Evolutionary conservation across 768 basidiomycete species (phyloP).

Genomic region (Agrocybe pediades): DNA sequence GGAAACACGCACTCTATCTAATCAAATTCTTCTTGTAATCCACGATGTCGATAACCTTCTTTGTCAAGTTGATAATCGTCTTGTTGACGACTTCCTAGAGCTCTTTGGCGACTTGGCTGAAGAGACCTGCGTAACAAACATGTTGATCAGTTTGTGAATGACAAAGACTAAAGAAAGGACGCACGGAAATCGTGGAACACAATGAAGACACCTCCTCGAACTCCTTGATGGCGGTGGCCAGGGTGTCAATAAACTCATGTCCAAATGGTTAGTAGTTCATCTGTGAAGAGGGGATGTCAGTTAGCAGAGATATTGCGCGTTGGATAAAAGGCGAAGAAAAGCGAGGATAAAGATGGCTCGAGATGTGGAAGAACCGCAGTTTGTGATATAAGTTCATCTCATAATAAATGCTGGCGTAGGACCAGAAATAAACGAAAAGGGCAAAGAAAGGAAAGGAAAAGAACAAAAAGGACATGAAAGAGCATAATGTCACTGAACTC

Average conservation of each 20-base stretch:
- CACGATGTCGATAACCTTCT: constrained; percentile 85
- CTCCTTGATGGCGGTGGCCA: constrained; percentile 93
- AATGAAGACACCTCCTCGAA: constrained; percentile 97
- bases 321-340: no score
- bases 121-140: constrained; percentile 60
- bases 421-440: no score
- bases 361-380: no score
- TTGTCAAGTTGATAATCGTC: constrained; percentile 91
- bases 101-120: constrained; percentile 97
- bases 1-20: constrained; percentile 59
- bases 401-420: no score
- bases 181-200: constrained; percentile 99
- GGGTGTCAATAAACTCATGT: constrained; percentile 97
- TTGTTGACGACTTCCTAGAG: constrained; percentile 98
- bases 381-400: background rate
- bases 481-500: background rate
- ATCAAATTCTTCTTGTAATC: constrained; percentile 92
- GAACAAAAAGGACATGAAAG: no score
- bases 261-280: constrained; percentile 96
- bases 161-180: constrained; percentile 29
- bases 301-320: no score
- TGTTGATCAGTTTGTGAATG: background rate
- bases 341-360: no score
- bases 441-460: background rate
- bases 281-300: constrained; percentile 34